Evolutionary conservation across 2,329 filamentous ascomycete genomes (phyloP).

Genomic region (Sporothrix sp.): DNA sequence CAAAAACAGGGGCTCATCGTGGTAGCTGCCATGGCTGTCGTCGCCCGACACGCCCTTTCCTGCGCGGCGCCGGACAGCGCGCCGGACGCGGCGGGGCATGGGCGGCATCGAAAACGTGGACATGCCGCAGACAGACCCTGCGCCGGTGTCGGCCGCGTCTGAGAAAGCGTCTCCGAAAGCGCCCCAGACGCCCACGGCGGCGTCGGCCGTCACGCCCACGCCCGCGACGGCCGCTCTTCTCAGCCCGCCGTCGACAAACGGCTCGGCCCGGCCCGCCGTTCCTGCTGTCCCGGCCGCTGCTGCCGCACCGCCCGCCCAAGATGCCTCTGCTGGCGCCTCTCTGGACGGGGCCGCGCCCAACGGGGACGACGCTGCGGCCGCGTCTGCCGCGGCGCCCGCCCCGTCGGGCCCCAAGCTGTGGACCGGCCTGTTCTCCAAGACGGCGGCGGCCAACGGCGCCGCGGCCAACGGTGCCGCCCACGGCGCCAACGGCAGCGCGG

Average conservation of each 20-base stretch:
- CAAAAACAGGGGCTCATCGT: too few species aligned
- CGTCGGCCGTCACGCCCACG: constrained; percentile 16
- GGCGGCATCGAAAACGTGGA: constrained; percentile 31
- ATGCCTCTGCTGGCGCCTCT: not conserved
- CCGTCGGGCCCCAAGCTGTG: constrained; percentile 28
- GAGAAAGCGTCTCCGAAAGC: not conserved
- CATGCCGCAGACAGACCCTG: too few species aligned
- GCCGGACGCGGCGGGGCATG: constrained; percentile 32
- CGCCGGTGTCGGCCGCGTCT: too few species aligned
- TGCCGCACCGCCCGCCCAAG: constrained; percentile 24
- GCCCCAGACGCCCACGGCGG: not conserved
- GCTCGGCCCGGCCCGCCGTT: constrained; percentile 27
- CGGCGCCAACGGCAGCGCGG: constrained; percentile 19
- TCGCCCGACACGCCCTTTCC: constrained; percentile 43
- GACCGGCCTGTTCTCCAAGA: constrained; percentile 29
- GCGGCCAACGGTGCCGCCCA: constrained; percentile 21
- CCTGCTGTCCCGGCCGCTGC: constrained; percentile 41
- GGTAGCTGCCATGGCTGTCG: constrained; percentile 52
- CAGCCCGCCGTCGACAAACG: constrained; percentile 14
- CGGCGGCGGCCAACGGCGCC: constrained; percentile 17
- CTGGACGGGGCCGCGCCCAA: not conserved
- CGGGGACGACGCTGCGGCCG: constrained; percentile 8
- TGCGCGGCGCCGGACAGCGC: constrained; percentile 29
- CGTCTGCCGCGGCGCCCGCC: constrained; percentile 12
- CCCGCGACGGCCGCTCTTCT: constrained; percentile 19